Percentiles rank a stretch among this genome's conserved stretches.
Conservation (phyloP, 352 stramenopile genomes). For the Thalassiosira oceanica region DNA sequence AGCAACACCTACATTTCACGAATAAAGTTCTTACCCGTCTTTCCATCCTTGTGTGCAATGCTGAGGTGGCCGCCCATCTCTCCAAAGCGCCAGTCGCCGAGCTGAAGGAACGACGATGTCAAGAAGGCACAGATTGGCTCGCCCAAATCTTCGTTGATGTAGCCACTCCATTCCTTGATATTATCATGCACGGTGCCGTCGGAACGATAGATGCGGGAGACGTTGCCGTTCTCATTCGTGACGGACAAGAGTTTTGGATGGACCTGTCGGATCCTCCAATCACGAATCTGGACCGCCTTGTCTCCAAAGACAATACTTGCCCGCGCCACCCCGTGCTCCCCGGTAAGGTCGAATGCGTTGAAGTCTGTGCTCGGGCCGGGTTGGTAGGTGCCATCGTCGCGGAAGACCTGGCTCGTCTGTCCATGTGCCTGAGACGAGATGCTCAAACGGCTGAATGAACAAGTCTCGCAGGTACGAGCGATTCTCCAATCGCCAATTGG, state of each 20-base stretch:
- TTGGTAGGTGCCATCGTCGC: not conserved
- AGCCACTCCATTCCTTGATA: not conserved
- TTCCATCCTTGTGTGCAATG: not conserved
- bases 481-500: no score
- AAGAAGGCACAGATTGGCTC: not conserved
- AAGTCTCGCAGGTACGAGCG: no score
- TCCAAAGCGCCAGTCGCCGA: not conserved
- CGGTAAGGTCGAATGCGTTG: not conserved
- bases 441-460: no score
- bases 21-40: no score
- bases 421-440: no score
- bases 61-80: not conserved
- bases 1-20: no score
- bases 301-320: conserved; percentile 5
- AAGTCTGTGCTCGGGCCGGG: not conserved
- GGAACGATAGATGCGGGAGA: not conserved
- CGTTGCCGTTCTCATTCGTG: not conserved
- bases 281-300: not conserved
- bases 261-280: conserved; percentile 3
- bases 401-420: not conserved
- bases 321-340: not conserved
- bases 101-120: not conserved
- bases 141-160: not conserved
- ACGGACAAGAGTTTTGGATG: conserved; percentile 1
- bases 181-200: conserved; percentile 2